Percentiles rank a stretch among this genome's conserved stretches.
These are phyloP conservation scores for Exutisphaerella laricina DNA, from an alignment of 2,329 filamentous ascomycete genomes.

Conservation along the genomic window DNA sequence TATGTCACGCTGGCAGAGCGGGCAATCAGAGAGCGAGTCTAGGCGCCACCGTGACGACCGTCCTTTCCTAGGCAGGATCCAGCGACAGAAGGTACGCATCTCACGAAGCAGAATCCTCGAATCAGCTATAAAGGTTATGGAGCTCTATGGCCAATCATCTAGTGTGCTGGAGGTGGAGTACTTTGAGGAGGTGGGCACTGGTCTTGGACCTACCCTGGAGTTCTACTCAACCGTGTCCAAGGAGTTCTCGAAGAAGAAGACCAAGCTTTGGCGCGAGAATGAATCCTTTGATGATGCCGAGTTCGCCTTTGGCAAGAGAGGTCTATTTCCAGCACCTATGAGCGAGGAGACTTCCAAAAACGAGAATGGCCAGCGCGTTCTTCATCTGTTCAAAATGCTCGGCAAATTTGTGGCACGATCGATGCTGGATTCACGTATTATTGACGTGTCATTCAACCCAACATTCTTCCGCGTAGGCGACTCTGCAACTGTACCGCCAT, in stretches of 20 bases:
- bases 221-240: conserved; percentile 98
- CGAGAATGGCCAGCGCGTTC: conserved; percentile 78
- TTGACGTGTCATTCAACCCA: conserved; percentile 94
- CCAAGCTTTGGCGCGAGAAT: conserved; percentile 92
- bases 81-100: conserved; percentile 97
- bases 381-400: conserved; percentile 85
- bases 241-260: conserved; percentile 94
- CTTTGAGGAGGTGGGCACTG: conserved; percentile 96
- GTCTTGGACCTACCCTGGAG: conserved; percentile 88
- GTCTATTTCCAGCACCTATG: conserved; percentile 88
- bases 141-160: conserved; percentile 92
- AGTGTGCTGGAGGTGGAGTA: conserved; percentile 97
- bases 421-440: conserved; percentile 97
- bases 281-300: conserved; percentile 68
- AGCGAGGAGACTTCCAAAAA: conserved; percentile 67
- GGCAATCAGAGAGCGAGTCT: conserved; percentile 69
- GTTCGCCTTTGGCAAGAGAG: conserved; percentile 76
- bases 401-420: conserved; percentile 97
- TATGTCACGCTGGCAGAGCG: conserved; percentile 96
- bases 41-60: conserved; percentile 79
- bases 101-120: conserved; percentile 91
- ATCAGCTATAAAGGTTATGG: conserved; percentile 97
- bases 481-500: conserved; percentile 64
- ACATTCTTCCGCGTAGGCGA: conserved; percentile 96
- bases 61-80: conserved; percentile 82